Evolutionary conservation across 2,329 filamentous ascomycete species (phyloP), one percentile per base, ranked within the genome.

Genomic region (Sarocladiaceae sp.): DNA sequence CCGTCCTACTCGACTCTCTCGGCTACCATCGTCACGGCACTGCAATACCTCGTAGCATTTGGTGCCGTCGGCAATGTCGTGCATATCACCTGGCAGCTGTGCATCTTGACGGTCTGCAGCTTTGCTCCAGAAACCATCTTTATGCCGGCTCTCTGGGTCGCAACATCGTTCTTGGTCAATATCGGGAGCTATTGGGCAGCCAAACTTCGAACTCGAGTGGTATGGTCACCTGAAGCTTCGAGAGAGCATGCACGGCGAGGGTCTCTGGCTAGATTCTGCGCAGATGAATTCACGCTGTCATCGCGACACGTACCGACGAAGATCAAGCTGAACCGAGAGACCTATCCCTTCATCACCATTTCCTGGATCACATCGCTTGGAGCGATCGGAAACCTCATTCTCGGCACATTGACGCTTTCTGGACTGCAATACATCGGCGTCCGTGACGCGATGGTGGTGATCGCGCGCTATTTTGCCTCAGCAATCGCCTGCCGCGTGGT

Each of bases 41-140:
- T 43, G 5, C 26, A 43, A 19, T 43, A 43, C 29, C 5, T 29
- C 15, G 27, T 33, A 3, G 40, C 26, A 5, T 33, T 33, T 10
- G 18, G 23, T 5, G 40, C 40, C 12, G 19, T 33, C 13, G 26
- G 16, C 6, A 43, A 43, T 13, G 40, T 43, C 16, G 18, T 33
- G 3, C 40, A 43, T 19, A 33, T 43, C 26, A 43, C 40, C 6
- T 32, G 26, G 26, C 40, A 43, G 19, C 40, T 43, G 5, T 43
- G 40, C 40, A 33, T 33, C 27, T 16, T 43, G 11, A 43, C 40
- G 3, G 40, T 43, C n/a, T 43, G 40, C 27, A 43, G 40, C 27
- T 43, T 43, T 27, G 32, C 40, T 3, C 40, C 40, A 33, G 40
- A 43, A 33, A 27, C 40, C 40, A 33, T 43, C 18, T 43, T 32